Evolutionary conservation across 768 basidiomycete species (phyloP).

Genomic region (Panus rudis): DNA sequence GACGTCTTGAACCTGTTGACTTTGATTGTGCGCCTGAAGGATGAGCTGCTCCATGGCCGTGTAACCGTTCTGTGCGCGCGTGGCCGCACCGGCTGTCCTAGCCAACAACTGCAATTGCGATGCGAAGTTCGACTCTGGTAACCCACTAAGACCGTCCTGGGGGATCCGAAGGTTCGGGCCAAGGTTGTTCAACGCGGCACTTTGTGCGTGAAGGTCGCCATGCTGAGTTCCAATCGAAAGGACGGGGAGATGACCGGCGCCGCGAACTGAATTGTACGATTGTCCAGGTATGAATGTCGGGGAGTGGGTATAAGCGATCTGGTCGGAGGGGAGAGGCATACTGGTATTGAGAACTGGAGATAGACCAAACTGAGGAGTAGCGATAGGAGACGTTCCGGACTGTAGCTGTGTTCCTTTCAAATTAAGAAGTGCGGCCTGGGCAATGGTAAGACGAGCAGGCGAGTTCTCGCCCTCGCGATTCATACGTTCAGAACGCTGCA

Average conservation of each 20-base stretch:
- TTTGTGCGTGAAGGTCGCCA: too few species aligned
- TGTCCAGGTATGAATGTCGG: not conserved
- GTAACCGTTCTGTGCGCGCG: constrained; percentile 46
- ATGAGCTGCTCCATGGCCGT: constrained; percentile 66
- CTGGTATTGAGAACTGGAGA: not conserved
- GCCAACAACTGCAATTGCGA: constrained; percentile 12
- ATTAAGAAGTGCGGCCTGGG: constrained; percentile 71
- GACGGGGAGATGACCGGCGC: too few species aligned
- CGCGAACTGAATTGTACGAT: too few species aligned
- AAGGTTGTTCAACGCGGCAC: not conserved
- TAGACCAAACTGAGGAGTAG: not conserved
- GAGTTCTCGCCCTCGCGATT: constrained; percentile 56
- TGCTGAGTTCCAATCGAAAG: too few species aligned
- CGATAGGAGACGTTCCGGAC: constrained; percentile 5
- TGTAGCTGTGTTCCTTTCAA: constrained; percentile 58
- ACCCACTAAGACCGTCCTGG: not conserved
- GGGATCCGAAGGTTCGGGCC: constrained; percentile 6
- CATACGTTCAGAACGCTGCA: constrained; percentile 55
- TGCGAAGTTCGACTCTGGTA: constrained; percentile 8
- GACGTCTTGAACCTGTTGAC: constrained; percentile 7
- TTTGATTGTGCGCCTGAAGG: constrained; percentile 43
- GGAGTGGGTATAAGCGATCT: not conserved
- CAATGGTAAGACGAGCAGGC: constrained; percentile 64
- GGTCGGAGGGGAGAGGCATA: not conserved
- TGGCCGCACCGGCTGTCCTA: constrained; percentile 1